A percentile compares a stretch with the other conserved stretches of the same genome.
Conservation (phyloP, 2,329 filamentous ascomycete species). For the Alternaria ethzedia region DNA sequence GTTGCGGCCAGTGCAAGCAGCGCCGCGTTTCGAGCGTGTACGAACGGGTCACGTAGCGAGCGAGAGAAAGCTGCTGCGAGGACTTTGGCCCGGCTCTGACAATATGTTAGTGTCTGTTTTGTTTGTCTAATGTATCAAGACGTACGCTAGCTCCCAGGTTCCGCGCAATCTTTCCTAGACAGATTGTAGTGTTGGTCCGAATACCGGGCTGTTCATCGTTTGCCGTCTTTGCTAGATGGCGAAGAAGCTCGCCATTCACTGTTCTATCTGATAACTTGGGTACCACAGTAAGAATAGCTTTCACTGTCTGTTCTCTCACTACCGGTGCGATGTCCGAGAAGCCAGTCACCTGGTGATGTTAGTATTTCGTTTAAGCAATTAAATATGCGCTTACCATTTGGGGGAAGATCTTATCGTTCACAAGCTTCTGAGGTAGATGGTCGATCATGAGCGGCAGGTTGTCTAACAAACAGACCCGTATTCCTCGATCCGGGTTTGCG, state of each 20-base stretch:
- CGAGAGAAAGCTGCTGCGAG: constrained; percentile 90
- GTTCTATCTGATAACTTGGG: constrained; percentile 89
- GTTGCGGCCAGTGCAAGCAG: constrained; percentile 87
- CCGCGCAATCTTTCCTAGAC: constrained; percentile 92
- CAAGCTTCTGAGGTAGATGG: constrained; percentile 81
- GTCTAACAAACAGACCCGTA: constrained; percentile 89
- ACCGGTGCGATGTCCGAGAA: constrained; percentile 92
- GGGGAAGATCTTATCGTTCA: constrained; percentile 97
- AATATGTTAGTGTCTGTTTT: constrained; percentile 13
- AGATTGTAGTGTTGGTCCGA: constrained; percentile 97
- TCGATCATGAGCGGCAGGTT: constrained; percentile 92
- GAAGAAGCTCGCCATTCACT: constrained; percentile 90
- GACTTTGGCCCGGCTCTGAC: constrained; percentile 81
- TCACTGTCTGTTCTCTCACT: constrained; percentile 93
- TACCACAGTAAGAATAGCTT: constrained; percentile 87
- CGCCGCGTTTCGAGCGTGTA: constrained; percentile 89
- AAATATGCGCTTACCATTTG: constrained; percentile 68
- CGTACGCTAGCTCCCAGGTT: constrained; percentile 72
- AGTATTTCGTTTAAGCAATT: constrained; percentile 18
- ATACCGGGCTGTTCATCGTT: constrained; percentile 98
- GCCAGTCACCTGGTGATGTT: constrained; percentile 72
- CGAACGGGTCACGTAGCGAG: constrained; percentile 89
- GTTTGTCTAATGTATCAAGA: not conserved
- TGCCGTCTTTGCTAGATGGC: constrained; percentile 90
- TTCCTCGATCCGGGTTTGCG: constrained; percentile 86